Percentiles rank a stretch among this genome's conserved stretches.
phyloP scores from a whole-genome alignment of 1,139 yeast species.

The Torulaspora globosa region DNA sequence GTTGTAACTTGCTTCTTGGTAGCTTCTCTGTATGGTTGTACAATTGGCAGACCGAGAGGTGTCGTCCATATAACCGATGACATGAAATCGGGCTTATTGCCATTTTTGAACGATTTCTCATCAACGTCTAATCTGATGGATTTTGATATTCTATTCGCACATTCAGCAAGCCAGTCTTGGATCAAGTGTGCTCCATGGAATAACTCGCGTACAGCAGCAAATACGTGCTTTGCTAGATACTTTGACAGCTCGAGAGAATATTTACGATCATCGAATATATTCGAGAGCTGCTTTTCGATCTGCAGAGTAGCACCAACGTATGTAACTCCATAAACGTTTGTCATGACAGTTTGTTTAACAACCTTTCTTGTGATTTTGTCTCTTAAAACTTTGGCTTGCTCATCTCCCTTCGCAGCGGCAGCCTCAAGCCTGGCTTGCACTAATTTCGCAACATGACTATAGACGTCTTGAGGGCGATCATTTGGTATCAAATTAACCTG shows the following conservation, averaged over 20 bases:
- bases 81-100: slow-evolving; percentile 57
- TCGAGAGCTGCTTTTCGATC: slow-evolving; percentile 61
- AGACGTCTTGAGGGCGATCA: slow-evolving; percentile 88
- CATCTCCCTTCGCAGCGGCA: slow-evolving; percentile 57
- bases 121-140: slow-evolving; percentile 65
- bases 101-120: slow-evolving; percentile 36
- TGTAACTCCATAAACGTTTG: slow-evolving; percentile 97
- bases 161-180: slow-evolving; percentile 92
- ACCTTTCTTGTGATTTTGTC: slow-evolving; percentile 78
- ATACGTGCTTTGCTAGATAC: slow-evolving; percentile 74
- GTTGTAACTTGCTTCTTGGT: slow-evolving; percentile 65
- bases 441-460: slow-evolving; percentile 72
- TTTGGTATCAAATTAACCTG: slow-evolving; percentile 85
- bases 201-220: slow-evolving; percentile 77
- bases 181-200: slow-evolving; percentile 91
- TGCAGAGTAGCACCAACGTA: slow-evolving; percentile 90
- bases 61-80: slow-evolving; percentile 97
- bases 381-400: slow-evolving; percentile 38
- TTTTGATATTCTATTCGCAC: slow-evolving; percentile 76
- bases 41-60: slow-evolving; percentile 89
- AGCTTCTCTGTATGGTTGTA: slow-evolving; percentile 84
- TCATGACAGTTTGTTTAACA: slow-evolving; percentile 97
- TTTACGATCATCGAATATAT: slow-evolving; percentile 42
- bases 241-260: slow-evolving; percentile 44
- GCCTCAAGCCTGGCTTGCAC: slow-evolving; percentile 55